Evolutionary conservation across 768 basidiomycete genomes (phyloP).

Genomic region (Lentinula sp.): DNA sequence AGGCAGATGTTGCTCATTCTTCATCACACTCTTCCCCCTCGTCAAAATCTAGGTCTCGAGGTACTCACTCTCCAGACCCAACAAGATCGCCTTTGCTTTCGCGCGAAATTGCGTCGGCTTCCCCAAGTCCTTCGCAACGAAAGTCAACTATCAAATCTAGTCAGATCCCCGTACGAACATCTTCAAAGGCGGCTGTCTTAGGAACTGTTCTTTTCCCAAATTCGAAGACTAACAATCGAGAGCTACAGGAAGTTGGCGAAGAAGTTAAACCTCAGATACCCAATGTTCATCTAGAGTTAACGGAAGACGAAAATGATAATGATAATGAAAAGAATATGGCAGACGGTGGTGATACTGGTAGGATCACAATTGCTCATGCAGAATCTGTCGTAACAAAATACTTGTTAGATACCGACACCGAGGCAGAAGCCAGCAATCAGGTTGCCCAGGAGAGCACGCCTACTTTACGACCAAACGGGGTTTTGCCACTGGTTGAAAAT

Average conservation of each 20-base stretch:
- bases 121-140: neutral
- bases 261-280: neutral
- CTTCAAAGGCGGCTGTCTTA: slow-evolving; percentile 18
- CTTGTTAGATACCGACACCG: neutral
- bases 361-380: neutral
- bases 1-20: neutral
- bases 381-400: neutral
- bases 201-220: neutral
- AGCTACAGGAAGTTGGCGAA: neutral
- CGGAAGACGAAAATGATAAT: neutral
- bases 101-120: neutral
- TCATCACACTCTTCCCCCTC: neutral
- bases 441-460: slow-evolving; percentile 19
- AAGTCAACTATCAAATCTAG: slow-evolving; percentile 17
- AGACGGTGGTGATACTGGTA: neutral
- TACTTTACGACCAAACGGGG: slow-evolving; percentile 12
- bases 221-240: neutral
- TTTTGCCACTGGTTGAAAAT: slow-evolving; percentile 10
- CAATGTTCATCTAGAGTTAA: neutral
- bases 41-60: neutral
- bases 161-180: slow-evolving; percentile 39
- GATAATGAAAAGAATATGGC: neutral
- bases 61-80: neutral
- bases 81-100: neutral
- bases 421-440: slow-evolving; percentile 5